phyloP scores from a whole-genome alignment of 352 stramenopile genomes.

The Globisporangium perplexum region DNA sequence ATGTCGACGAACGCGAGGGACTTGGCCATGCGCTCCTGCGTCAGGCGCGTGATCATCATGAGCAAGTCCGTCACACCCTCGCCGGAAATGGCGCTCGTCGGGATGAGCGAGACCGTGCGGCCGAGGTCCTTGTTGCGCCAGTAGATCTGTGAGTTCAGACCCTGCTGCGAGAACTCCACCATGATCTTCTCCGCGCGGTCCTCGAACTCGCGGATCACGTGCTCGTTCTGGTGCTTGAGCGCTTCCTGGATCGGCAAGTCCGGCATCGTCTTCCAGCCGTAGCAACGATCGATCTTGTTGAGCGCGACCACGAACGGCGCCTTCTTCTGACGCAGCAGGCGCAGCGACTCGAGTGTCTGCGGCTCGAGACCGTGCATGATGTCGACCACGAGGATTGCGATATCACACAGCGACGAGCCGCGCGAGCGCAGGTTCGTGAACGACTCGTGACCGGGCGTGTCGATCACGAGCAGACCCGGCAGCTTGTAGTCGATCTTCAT shows the following conservation, averaged over 20 bases:
- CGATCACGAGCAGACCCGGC: conserved; percentile 95
- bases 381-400: conserved; percentile 99
- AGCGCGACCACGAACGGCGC: conserved; percentile 98
- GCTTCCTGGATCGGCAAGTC: conserved; percentile 93
- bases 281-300: conserved; percentile 99
- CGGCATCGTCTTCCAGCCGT: conserved; percentile 96
- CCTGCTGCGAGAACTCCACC: conserved; percentile 95
- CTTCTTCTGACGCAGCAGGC: conserved; percentile 93
- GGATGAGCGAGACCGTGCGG: conserved; percentile 96
- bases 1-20: conserved; percentile 86
- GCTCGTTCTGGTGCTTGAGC: conserved; percentile 87
- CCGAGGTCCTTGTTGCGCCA: conserved; percentile 98
- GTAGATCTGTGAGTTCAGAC: conserved; percentile 98
- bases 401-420: conserved; percentile 97
- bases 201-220: conserved; percentile 96
- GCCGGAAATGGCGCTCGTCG: conserved; percentile 97
- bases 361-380: conserved; percentile 99
- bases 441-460: conserved; percentile 99
- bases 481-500: conserved; percentile 88
- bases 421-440: conserved; percentile 98
- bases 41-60: conserved; percentile 95
- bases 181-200: conserved; percentile 91
- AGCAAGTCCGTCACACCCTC: conserved; percentile 98
- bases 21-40: conserved; percentile 93
- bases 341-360: conserved; percentile 98